Conservation (phyloP, 139 green algal genomes). For the Ulvella scutata region DNA sequence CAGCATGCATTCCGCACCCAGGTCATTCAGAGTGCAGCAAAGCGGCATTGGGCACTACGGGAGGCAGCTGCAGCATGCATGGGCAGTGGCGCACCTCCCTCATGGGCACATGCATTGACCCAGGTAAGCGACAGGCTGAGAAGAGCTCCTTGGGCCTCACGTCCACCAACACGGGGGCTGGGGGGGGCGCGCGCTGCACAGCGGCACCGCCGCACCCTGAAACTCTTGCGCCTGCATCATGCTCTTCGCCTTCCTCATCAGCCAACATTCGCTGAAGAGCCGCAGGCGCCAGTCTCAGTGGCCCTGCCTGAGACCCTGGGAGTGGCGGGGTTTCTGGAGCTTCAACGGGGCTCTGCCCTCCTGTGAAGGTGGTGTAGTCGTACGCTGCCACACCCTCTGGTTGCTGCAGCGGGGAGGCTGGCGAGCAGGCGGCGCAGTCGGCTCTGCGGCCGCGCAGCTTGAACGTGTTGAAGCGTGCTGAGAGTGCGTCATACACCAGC, state of each 20-base stretch:
- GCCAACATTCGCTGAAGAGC: not conserved
- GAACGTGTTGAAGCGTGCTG: constrained; percentile 46
- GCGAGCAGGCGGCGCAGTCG: constrained; percentile 48
- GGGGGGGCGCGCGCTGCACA: not conserved
- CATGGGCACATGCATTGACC: constrained; percentile 6
- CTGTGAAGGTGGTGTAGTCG: constrained; percentile 69
- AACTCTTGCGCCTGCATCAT: constrained; percentile 13
- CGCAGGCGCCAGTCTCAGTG: not conserved
- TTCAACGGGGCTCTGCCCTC: constrained; percentile 4
- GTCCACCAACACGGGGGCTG: too few relatives aligned
- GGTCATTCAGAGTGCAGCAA: too few relatives aligned
- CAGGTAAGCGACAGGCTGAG: constrained; percentile 30
- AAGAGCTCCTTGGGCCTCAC: constrained; percentile 61
- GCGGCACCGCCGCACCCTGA: not conserved
- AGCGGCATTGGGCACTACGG: not conserved
- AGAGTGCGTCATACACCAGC: constrained; percentile 55
- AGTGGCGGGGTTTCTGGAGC: not conserved
- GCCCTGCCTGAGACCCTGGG: not conserved
- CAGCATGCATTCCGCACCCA: too few relatives aligned
- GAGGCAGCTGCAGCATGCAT: not conserved
- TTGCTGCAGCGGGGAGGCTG: not conserved
- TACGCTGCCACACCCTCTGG: constrained; percentile 28
- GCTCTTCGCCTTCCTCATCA: constrained; percentile 9
- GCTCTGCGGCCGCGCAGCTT: constrained; percentile 39
- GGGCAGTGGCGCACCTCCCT: not conserved